A percentile compares a stretch with the other conserved stretches of the same genome.
Conservation (phyloP, 163 green algal species). For the Scenedesmus sp. region DNA sequence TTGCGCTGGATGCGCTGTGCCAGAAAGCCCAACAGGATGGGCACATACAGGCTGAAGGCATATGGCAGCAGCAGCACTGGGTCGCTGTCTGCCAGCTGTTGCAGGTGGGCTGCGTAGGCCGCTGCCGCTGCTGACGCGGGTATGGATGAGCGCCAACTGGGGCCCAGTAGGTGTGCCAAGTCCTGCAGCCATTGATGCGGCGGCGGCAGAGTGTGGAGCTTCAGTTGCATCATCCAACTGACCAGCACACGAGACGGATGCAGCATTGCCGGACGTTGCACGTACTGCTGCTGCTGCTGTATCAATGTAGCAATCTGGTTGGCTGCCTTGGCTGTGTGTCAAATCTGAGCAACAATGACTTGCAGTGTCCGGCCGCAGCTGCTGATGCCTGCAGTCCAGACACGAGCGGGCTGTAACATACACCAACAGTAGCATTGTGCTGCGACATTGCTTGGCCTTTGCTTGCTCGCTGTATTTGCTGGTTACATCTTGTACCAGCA, state of each 20-base stretch:
- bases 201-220: background rate
- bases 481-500: background rate
- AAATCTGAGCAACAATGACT: too few species aligned
- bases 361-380: too few species aligned
- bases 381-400: too few species aligned
- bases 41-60: constrained; percentile 47
- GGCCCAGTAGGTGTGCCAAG: constrained; percentile 13
- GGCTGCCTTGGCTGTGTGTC: too few species aligned
- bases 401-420: too few species aligned
- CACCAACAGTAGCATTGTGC: background rate
- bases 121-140: constrained; percentile 20
- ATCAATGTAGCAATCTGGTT: background rate
- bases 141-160: constrained; percentile 13
- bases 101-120: constrained; percentile 48
- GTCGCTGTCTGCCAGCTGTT: constrained; percentile 23
- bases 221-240: too few species aligned
- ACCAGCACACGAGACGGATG: too few species aligned
- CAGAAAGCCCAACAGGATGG: constrained; percentile 55
- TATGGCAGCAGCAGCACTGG: constrained; percentile 53
- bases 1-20: constrained; percentile 23
- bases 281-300: background rate
- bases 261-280: background rate
- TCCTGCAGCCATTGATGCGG: background rate
- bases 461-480: background rate
- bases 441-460: background rate